Evolutionary conservation across 1,284 basidiomycete species (phyloP), one percentile per base, ranked within the genome.

Genomic region (Albatrellus sp.): DNA sequence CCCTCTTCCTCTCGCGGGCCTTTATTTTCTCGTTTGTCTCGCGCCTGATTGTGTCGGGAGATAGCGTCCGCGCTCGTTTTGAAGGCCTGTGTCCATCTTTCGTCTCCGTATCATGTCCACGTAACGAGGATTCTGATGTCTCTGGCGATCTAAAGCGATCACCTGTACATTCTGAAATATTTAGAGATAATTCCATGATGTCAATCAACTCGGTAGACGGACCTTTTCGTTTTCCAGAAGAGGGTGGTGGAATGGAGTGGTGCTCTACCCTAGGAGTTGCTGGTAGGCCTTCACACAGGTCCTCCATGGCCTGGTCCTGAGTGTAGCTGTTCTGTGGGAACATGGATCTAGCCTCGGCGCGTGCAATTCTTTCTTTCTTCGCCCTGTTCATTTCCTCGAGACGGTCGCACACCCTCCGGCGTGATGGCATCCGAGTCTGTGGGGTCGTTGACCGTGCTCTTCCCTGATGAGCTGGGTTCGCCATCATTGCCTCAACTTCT

Each of bases 401-500:
- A 3, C 11, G 31, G 34, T 49, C 48, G 32, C 43, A 46, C 17
- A 43, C 16, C 34, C 16, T 51, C 12, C 50, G 45, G 19, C 51
- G 45, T 2, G 46, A 31, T 8, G 52, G 51, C 9, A 51, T 40
- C 40, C 40, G 37, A 2, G 46, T 48, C 40, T 45, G 37, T 20
- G 38, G 36, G 17, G 46, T 24, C 24, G 37, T 34, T 11, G 35
- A 28, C 32, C 20, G 32, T 45, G 35, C 32, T n/a, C 24, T 43
- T 31, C 32, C 36, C 9, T 8, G 12, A 16, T 19, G 36, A 39
- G 46, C 39, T 10, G 67, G 67, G 45, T 80, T 76, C 13, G 75
- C 57, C 3, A 75, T 54, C 70, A 84, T 80, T 36, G 67, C 63
- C 46, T 69, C 67, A 3, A 75, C 69, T 50, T 77, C 76, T 37